phyloP scores from a whole-genome alignment of 768 basidiomycete genomes.

The Agrocybe praecox region DNA sequence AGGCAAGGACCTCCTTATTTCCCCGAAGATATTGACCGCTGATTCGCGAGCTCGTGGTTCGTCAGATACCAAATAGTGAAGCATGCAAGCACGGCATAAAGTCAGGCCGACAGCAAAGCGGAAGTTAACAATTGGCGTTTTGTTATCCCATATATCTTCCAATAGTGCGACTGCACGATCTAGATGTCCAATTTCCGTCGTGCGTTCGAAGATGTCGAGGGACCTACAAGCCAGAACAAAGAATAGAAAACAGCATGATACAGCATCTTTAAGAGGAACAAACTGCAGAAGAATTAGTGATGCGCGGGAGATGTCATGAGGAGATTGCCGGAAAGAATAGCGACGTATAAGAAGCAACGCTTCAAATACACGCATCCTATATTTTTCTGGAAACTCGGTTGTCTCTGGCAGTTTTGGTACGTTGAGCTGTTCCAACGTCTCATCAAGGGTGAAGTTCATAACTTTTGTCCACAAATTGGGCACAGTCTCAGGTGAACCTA shows the following conservation, averaged over 20 bases:
- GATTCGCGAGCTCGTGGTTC: conserved; percentile 4
- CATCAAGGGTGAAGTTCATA: too few species aligned
- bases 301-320: conserved; percentile 1
- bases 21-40: neutral
- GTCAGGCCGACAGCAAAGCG: neutral
- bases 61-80: neutral
- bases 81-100: conserved; percentile 4
- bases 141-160: neutral
- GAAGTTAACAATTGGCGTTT: neutral
- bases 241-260: conserved; percentile 3
- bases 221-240: conserved; percentile 4
- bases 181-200: neutral
- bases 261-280: neutral
- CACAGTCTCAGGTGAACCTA: too few species aligned
- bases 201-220: conserved; percentile 7
- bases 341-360: conserved; percentile 5
- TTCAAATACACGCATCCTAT: neutral
- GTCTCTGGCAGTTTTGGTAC: too few species aligned
- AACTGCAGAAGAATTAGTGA: neutral
- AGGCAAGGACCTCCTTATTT: neutral
- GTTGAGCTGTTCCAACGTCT: too few species aligned
- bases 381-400: neutral
- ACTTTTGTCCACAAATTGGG: too few species aligned
- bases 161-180: conserved; percentile 3
- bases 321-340: neutral